Evolutionary conservation across 768 basidiomycete species (phyloP).

Genomic region (Termitomyces sp.): DNA sequence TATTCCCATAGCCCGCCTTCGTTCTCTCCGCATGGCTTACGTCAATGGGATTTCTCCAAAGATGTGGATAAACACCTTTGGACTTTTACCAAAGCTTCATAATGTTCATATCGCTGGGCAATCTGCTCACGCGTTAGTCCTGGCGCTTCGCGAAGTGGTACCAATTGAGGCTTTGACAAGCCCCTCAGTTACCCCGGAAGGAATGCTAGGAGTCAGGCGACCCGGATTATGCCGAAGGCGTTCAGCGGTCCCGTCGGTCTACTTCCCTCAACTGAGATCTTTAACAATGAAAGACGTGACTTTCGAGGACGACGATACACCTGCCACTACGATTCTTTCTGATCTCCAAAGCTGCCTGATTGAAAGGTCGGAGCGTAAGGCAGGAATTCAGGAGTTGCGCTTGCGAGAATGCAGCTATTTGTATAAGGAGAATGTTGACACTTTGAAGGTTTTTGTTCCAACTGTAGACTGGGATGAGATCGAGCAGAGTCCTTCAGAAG

Average conservation of each 20-base stretch:
- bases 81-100: conserved; percentile 21
- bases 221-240: conserved; percentile 10
- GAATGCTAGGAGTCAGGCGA: conserved; percentile 9
- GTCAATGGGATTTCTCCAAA: conserved; percentile 14
- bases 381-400: conserved; percentile 22
- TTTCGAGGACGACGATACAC: conserved; percentile 13
- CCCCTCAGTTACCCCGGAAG: conserved; percentile 5
- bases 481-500: conserved; percentile 17
- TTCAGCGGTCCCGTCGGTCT: conserved; percentile 14
- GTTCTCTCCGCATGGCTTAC: conserved; percentile 19
- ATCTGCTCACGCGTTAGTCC: conserved; percentile 19
- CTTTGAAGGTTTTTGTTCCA: conserved; percentile 24
- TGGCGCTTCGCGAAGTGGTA: conserved; percentile 20
- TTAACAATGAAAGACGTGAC: conserved; percentile 21
- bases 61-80: conserved; percentile 23
- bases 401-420: conserved; percentile 24
- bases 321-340: not conserved
- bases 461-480: conserved; percentile 32
- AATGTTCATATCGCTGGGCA: conserved; percentile 20
- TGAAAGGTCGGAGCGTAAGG: conserved; percentile 26
- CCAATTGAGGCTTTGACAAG: conserved; percentile 6
- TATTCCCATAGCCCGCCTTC: conserved; percentile 21
- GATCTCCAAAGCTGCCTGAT: conserved; percentile 22
- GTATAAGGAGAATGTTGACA: conserved; percentile 15
- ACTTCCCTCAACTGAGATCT: conserved; percentile 24